Conservation (phyloP, 208 protist species). For the Leishmania tropica region DNA sequence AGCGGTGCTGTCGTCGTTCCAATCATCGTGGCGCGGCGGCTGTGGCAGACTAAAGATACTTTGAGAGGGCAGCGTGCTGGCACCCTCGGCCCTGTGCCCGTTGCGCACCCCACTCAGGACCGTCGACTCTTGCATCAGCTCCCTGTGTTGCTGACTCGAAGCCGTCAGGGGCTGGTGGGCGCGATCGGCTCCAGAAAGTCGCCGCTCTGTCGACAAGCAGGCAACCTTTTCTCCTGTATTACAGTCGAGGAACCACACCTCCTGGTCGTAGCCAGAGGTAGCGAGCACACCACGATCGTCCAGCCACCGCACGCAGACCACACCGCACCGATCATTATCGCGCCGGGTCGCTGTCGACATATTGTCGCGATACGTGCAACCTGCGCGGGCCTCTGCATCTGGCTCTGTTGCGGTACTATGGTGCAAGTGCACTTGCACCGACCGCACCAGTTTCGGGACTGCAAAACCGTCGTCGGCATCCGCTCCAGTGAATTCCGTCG, state of each 20-base stretch:
- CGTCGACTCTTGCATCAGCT: neutral
- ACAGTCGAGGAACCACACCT: conserved; percentile 48
- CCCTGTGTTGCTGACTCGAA: neutral
- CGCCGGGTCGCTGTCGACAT: neutral
- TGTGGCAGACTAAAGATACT: conserved; percentile 6
- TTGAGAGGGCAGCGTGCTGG: neutral
- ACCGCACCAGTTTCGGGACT: neutral
- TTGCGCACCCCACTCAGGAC: neutral
- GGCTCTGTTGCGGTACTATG: neutral
- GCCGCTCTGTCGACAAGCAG: conserved; percentile 50
- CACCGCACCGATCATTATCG: neutral
- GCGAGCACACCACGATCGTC: conserved; percentile 41
- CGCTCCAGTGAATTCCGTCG: neutral
- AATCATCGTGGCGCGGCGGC: neutral
- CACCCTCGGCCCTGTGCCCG: neutral
- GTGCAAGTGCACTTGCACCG: conserved; percentile 22
- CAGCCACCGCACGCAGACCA: conserved; percentile 44
- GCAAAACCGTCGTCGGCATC: neutral
- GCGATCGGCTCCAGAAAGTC: conserved; percentile 22
- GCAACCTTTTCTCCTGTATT: conserved; percentile 31
- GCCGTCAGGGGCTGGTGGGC: no score
- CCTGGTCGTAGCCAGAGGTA: conserved; percentile 50
- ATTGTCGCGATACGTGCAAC: neutral
- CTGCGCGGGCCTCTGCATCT: neutral
- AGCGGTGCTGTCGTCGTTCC: neutral